Base-by-base conservation (phyloP, 2,329 filamentous ascomycete genomes). In the Penicillium polonicum region DNA sequence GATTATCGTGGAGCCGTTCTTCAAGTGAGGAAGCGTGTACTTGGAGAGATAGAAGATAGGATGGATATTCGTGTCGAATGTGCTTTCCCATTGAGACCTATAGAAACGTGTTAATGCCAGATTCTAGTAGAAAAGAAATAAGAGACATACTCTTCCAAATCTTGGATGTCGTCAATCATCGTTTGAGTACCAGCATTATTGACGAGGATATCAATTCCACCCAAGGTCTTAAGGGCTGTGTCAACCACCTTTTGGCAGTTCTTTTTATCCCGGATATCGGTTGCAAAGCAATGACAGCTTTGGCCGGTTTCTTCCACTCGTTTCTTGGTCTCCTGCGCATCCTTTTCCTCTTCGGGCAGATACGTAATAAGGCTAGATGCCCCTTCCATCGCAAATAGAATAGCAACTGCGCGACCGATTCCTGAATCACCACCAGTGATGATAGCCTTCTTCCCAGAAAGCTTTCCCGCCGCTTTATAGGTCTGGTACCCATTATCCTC, bases 391-490 rank as follows among this genome's bases (percentile, higher is more conserved):
- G 90, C 90, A 66, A 88, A 94, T 0, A 93, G 80, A 17, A 92
- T 82, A 1, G 90, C 89, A 1, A 87, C 84, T 0, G 90, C 86
- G 33, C 89, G 85, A 4, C 90, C 89, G 61, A 93, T 93, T 2
- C 90, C 90, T 8, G 84, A 88, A 73, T 93, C 90, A 3, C 90
- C 90, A n/a, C 90, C 89, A 0, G 90, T 93, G 67, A 93, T 93
- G 52, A 94, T 74, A 5, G 90, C 89, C 55, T 85, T 89, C 74
- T 88, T 90, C 59, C 85, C 89, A 63, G 83, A 74, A 5, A 94
- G 83, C 76, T 93, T 94, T 46, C 85, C 86, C 1, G 89, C 88
- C 4, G 88, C 83, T 70, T 86, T 86, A 77, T 93, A 93, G 48
- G 83, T 83, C 67, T 88, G 83, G 65, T 84, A 86, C 15, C 85